Base-by-base conservation (phyloP, 2,329 filamentous ascomycete genomes). In the Colletotrichum paranaense region DNA sequence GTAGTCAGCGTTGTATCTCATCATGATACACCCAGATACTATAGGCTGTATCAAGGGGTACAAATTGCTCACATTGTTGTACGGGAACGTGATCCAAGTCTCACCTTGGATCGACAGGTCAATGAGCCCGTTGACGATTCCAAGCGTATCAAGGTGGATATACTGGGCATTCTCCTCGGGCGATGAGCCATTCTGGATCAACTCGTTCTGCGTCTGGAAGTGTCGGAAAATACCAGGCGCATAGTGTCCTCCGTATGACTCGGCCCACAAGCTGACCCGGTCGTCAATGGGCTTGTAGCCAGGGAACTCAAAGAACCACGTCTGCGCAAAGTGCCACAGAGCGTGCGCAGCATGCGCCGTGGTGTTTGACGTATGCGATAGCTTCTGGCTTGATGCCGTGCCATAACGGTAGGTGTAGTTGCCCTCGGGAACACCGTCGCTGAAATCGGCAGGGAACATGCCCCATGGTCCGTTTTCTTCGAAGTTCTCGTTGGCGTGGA, bases 81-180 rank as follows among this genome's bases (percentile, higher is more conserved):
- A 85, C 7, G 89, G 88, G 78, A 91, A 92, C 4, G 81, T 78
- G 2, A 90, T 86, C 76, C 88, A 90, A 74, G 82, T 88, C 4
- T 89, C 88, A 3, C 84, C 84, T 81, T 94, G 91, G 1, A 90
- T 85, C 22, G 90, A 79, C 75, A 88, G 85, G 77, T 95, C 93
- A 49, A 95, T 84, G 75, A 92, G 89, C 6, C 92, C 93, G 79
- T 94, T 94, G 72, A 94, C 84, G 72, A 95, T 92, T 14, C 92
- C 92, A 0, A 95, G 81, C 0, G 92, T 89, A n/a, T 84, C 84
- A 11, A 95, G 84, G 67, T 88, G 87, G 59, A 93, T 89, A 38
- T 74, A 73, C 12, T 75, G 75, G 1, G 76, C 74, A 26, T 65
- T 59, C 55, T 83, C 82, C 42, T 90, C 87, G 7, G 92, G 81